These are phyloP conservation scores for Elaeis oleifera DNA, from an alignment of 202 grass and related monocot genomes.

Conservation along the genomic window DNA sequence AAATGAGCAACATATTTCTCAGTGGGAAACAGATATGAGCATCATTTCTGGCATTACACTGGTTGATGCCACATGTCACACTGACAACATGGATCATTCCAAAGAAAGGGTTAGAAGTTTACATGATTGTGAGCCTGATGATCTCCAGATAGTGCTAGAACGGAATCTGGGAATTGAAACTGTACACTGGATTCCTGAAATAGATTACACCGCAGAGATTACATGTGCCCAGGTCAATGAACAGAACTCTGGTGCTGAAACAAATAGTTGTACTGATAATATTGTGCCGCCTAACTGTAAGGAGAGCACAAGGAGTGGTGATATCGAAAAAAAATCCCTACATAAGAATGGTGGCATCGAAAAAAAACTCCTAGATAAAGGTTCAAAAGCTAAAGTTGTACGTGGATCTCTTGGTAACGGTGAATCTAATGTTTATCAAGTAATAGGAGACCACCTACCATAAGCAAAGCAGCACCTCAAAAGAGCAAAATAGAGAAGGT, in stretches of 20 bases:
- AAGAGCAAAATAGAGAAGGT: slow-evolving; percentile 1
- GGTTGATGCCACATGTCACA: background rate
- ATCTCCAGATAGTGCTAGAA: slow-evolving; percentile 6
- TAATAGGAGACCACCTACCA: background rate
- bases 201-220: slow-evolving; percentile 1
- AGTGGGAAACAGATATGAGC: background rate
- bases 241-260: background rate
- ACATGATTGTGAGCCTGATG: background rate
- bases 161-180: background rate
- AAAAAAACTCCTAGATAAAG: background rate
- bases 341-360: background rate
- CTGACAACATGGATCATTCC: background rate
- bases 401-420: background rate
- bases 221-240: background rate
- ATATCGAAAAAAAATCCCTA: background rate
- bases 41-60: background rate
- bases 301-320: background rate
- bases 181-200: background rate
- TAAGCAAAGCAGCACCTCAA: background rate
- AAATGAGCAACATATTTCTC: background rate
- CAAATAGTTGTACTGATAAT: background rate
- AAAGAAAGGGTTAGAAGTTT: background rate
- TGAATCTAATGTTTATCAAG: background rate
- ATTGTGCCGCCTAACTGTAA: background rate
- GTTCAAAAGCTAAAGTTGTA: background rate